Evolutionary conservation across 2,329 filamentous ascomycete species (phyloP).

Genomic region (Fusarium napiforme): DNA sequence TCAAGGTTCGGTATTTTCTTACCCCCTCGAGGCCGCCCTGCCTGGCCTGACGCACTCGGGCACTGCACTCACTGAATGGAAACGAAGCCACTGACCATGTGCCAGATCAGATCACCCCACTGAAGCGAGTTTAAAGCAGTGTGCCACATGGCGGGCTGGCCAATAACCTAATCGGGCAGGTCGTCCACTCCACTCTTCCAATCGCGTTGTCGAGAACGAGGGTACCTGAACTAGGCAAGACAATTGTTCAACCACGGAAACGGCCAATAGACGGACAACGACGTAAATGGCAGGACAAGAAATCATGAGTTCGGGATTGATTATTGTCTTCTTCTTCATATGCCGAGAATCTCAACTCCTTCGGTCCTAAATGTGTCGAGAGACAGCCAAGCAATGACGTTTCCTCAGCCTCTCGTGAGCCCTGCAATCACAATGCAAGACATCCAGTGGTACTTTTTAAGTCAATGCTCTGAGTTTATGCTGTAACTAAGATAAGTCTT

Average conservation of each 20-base stretch:
- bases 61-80: constrained; percentile 1
- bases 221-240: constrained; percentile 13
- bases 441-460: background rate
- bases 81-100: constrained; percentile 10
- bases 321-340: background rate
- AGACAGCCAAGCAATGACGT: background rate
- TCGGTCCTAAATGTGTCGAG: background rate
- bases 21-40: no score
- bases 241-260: constrained; percentile 20
- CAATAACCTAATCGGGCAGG: constrained; percentile 30
- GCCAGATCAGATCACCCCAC: constrained; percentile 29
- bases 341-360: background rate
- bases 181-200: constrained; percentile 9
- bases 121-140: constrained; percentile 17
- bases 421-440: background rate
- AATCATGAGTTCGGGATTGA: background rate
- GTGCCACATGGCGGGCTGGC: constrained; percentile 19
- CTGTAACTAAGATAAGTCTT: background rate
- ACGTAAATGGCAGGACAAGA: constrained; percentile 19
- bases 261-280: background rate
- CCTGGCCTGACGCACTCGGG: constrained; percentile 4
- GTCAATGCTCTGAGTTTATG: background rate
- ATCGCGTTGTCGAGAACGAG: constrained; percentile 24
- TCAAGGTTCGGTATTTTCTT: no score
- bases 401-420: background rate